A percentile compares a stretch with the other conserved stretches of the same genome.
Conservation (phyloP, 345 rosid genomes). For the Hibiscus tridactylites region DNA sequence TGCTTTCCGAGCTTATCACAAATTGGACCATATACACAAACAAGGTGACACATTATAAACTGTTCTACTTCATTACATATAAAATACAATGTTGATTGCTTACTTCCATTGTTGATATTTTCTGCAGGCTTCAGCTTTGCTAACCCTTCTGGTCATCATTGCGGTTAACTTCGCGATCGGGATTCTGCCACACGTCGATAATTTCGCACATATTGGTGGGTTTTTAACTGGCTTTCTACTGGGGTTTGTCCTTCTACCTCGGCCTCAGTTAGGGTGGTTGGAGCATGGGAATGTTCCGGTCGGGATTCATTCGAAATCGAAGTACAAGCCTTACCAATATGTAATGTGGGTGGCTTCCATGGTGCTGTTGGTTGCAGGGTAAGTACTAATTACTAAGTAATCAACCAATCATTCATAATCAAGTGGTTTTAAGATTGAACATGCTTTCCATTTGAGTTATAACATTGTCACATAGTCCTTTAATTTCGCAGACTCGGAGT, state of each 20-base stretch:
- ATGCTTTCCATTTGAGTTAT: background rate
- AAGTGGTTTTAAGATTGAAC: background rate
- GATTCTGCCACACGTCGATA: conserved; percentile 83
- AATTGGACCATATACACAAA: conserved; percentile 83
- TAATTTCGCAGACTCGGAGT: conserved; percentile 41
- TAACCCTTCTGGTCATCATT: conserved; percentile 67
- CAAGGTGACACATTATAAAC: conserved; percentile 36
- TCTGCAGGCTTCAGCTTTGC: conserved; percentile 66
- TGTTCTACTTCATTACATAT: no score
- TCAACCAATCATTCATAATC: background rate
- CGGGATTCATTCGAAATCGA: conserved; percentile 38
- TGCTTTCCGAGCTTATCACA: conserved; percentile 81
- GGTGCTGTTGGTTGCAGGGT: conserved; percentile 55
- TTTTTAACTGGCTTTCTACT: conserved; percentile 76
- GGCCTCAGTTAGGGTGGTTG: conserved; percentile 76
- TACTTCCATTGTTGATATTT: background rate
- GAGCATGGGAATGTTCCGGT: conserved; percentile 38
- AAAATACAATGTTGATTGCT: no score
- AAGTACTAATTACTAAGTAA: conserved; percentile 15
- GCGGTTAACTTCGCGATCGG: conserved; percentile 68
- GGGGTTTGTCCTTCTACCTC: conserved; percentile 72
- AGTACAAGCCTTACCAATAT: conserved; percentile 71
- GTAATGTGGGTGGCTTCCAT: conserved; percentile 45
- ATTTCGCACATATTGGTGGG: conserved; percentile 89
- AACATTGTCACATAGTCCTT: background rate